Evolutionary conservation across 2,329 filamentous ascomycete genomes (phyloP).

Genomic region (Pestalotiopsis sp.): DNA sequence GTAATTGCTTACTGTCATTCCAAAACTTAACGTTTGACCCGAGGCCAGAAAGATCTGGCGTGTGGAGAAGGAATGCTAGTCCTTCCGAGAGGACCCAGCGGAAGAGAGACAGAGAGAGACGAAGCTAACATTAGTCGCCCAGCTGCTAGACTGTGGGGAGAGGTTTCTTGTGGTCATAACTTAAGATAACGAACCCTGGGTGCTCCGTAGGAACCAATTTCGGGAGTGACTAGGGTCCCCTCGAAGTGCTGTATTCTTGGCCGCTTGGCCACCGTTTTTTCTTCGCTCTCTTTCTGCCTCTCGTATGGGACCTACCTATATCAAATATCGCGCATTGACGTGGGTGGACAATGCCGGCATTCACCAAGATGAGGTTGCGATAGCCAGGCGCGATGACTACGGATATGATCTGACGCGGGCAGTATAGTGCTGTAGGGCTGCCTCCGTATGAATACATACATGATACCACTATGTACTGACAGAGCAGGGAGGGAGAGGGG

Average conservation of each 20-base stretch:
- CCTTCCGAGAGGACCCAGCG: not conserved
- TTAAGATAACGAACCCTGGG: not conserved
- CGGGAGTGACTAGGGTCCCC: not conserved
- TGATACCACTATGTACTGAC: too few species aligned
- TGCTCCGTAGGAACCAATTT: not conserved
- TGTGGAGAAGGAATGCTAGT: not conserved
- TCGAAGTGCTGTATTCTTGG: not conserved
- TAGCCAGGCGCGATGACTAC: too few species aligned
- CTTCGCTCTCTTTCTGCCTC: not conserved
- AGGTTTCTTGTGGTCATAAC: not conserved
- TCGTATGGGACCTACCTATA: not conserved
- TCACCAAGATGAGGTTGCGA: too few species aligned
- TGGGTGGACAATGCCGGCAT: too few species aligned
- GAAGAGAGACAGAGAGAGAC: too few species aligned
- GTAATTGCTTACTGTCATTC: not conserved
- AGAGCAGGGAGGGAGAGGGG: not conserved
- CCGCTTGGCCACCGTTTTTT: not conserved
- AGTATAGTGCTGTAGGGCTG: too few species aligned
- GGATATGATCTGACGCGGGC: too few species aligned
- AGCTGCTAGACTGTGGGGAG: not conserved
- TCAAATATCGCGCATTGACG: not conserved
- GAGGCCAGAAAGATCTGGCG: not conserved
- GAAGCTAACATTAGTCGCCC: not conserved
- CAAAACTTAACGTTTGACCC: not conserved
- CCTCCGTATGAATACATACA: too few species aligned